phyloP scores from a whole-genome alignment of 768 basidiomycete species.

The Neoboletus magnificus region DNA sequence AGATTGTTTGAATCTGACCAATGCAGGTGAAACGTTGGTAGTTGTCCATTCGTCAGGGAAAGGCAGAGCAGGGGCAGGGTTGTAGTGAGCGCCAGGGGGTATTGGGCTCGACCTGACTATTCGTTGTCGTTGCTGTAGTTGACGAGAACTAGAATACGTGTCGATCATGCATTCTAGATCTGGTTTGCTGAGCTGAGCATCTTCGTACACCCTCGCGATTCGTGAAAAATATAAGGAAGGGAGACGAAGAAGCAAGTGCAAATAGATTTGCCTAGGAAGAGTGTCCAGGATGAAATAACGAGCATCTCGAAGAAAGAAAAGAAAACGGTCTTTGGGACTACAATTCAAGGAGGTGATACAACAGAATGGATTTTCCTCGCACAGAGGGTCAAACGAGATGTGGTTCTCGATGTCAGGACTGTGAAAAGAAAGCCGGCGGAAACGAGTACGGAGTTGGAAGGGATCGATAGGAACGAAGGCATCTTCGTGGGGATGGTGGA shows the following conservation, averaged over 20 bases:
- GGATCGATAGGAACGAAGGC: slow-evolving; percentile 58
- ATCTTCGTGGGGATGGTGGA: slow-evolving; percentile 52
- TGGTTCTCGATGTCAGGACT: slow-evolving; percentile 20
- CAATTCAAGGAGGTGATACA: slow-evolving; percentile 22
- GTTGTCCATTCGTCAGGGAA: slow-evolving; percentile 52
- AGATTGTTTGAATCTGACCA: slow-evolving; percentile 58
- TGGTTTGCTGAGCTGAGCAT: slow-evolving; percentile 72
- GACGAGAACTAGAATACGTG: slow-evolving; percentile 26
- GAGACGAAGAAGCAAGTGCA: slow-evolving; percentile 56
- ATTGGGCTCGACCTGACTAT: slow-evolving; percentile 25
- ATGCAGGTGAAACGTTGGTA: slow-evolving; percentile 55
- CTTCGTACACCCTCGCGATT: slow-evolving; percentile 71
- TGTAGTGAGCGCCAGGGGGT: slow-evolving; percentile 24
- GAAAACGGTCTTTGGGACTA: slow-evolving; percentile 9
- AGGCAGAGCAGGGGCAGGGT: slow-evolving; percentile 33
- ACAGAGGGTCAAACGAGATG: slow-evolving; percentile 18
- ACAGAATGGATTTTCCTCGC: slow-evolving; percentile 20
- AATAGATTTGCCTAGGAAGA: slow-evolving; percentile 43
- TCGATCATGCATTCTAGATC: slow-evolving; percentile 58
- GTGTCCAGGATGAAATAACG: slow-evolving; percentile 34
- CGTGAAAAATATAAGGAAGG: slow-evolving; percentile 79
- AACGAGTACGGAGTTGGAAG: slow-evolving; percentile 35
- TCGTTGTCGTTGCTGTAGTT: slow-evolving; percentile 14
- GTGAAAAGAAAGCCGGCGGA: slow-evolving; percentile 20
- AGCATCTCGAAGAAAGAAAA: slow-evolving; percentile 15